Conservation (phyloP, 768 basidiomycete species). For the Rhizopogon salebrosus region DNA sequence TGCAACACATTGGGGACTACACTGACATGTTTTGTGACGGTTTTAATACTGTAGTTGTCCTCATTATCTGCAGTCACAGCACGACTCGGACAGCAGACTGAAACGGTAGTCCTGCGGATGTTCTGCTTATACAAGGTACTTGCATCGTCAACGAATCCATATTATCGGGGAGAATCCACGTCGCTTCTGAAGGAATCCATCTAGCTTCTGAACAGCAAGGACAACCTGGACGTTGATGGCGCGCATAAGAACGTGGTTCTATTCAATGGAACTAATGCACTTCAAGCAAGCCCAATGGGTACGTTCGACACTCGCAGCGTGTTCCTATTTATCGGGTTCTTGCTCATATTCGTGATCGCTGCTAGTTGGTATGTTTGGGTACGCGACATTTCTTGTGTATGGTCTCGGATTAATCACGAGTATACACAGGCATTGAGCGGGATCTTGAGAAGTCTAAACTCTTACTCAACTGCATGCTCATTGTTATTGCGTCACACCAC, state of each 20-base stretch:
- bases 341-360: slow-evolving; percentile 95
- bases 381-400: slow-evolving; percentile 11
- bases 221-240: slow-evolving; percentile 80
- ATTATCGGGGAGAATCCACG: slow-evolving; percentile 97
- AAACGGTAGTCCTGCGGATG: slow-evolving; percentile 89
- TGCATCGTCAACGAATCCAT: slow-evolving; percentile 99
- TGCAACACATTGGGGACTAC: too few relatives aligned
- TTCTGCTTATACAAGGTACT: slow-evolving; percentile 87
- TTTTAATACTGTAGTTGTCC: too few relatives aligned
- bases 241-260: slow-evolving; percentile 83
- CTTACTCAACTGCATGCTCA: slow-evolving; percentile 90
- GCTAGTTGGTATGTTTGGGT: slow-evolving; percentile 99
- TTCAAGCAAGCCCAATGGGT: slow-evolving; percentile 63
- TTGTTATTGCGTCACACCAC: too few relatives aligned
- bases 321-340: slow-evolving; percentile 91
- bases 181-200: slow-evolving; percentile 95
- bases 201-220: slow-evolving; percentile 69
- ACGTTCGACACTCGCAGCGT: slow-evolving; percentile 33
- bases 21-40: too few relatives aligned
- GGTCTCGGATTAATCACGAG: not conserved
- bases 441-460: slow-evolving; percentile 93
- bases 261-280: slow-evolving; percentile 95
- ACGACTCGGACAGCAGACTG: slow-evolving; percentile 62
- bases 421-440: slow-evolving; percentile 71
- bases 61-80: too few relatives aligned